phyloP scores from a whole-genome alignment of 2,329 filamentous ascomycete species.

The Aspergillus amoenus region DNA sequence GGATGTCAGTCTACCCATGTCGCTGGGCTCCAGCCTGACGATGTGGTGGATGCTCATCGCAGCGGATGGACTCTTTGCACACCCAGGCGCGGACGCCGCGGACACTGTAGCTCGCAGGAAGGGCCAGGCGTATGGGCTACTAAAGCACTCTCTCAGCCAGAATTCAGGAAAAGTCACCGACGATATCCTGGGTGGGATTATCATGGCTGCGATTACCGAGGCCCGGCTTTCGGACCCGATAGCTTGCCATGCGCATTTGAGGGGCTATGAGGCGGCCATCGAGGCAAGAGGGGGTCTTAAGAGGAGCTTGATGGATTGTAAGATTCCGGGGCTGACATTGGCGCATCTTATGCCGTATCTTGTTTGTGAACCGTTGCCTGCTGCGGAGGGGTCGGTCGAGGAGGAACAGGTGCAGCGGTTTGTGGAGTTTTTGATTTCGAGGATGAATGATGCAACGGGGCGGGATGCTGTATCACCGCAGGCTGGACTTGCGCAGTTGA shows the following conservation, averaged over 20 bases:
- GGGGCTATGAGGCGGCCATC: neutral
- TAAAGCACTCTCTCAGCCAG: neutral
- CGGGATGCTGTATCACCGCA: neutral
- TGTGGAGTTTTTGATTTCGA: neutral
- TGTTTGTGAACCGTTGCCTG: neutral
- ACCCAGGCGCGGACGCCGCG: neutral
- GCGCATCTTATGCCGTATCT: neutral
- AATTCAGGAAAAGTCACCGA: neutral
- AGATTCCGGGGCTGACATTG: neutral
- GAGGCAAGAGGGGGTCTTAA: neutral
- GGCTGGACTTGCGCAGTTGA: neutral
- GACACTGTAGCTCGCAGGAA: neutral
- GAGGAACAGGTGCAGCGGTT: neutral
- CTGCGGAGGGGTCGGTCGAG: neutral
- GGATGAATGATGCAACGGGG: neutral
- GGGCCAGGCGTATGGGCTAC: neutral
- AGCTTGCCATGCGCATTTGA: neutral
- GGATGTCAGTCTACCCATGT: conserved; percentile 2
- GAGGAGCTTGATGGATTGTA: neutral
- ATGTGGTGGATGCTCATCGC: neutral
- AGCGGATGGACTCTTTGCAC: neutral
- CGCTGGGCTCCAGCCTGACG: neutral
- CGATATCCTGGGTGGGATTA: neutral
- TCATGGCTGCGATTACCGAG: conserved; percentile 2
- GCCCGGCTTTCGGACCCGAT: neutral